Conservation (phyloP, 2,329 filamentous ascomycete species). For the Chrysosporium queenslandicum region DNA sequence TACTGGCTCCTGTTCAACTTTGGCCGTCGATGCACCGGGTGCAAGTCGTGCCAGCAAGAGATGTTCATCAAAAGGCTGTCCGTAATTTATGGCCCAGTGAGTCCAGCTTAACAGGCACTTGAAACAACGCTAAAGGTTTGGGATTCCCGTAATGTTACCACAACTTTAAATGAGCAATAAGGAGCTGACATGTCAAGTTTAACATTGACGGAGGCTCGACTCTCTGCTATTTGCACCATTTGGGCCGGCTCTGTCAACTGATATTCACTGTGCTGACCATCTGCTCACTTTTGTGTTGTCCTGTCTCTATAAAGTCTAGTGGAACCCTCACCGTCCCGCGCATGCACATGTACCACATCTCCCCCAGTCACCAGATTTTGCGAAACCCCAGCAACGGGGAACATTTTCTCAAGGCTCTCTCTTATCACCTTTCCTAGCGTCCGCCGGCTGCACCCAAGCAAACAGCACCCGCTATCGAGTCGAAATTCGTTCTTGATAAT, state of each 20-base stretch:
- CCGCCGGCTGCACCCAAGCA: background rate
- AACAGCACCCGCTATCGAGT: background rate
- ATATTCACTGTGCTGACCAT: background rate
- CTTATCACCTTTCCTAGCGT: background rate
- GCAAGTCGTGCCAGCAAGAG: too few species aligned
- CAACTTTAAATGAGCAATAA: background rate
- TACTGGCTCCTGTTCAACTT: too few species aligned
- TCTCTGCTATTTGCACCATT: background rate
- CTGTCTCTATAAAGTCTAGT: background rate
- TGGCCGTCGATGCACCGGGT: too few species aligned
- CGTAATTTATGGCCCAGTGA: background rate
- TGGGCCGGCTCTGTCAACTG: background rate
- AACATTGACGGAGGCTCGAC: background rate
- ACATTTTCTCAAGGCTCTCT: background rate
- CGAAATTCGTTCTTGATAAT: background rate
- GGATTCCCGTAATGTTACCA: conserved; percentile 3
- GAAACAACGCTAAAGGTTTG: conserved; percentile 1
- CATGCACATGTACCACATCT: background rate
- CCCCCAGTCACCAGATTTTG: background rate
- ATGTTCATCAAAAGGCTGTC: background rate
- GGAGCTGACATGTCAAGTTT: conserved; percentile 2
- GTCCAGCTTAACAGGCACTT: background rate
- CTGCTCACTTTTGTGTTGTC: background rate
- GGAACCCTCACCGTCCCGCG: background rate
- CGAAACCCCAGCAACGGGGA: conserved; percentile 10